Base-by-base conservation (phyloP, 306 rosid species). In the Quercus cerris region DNA sequence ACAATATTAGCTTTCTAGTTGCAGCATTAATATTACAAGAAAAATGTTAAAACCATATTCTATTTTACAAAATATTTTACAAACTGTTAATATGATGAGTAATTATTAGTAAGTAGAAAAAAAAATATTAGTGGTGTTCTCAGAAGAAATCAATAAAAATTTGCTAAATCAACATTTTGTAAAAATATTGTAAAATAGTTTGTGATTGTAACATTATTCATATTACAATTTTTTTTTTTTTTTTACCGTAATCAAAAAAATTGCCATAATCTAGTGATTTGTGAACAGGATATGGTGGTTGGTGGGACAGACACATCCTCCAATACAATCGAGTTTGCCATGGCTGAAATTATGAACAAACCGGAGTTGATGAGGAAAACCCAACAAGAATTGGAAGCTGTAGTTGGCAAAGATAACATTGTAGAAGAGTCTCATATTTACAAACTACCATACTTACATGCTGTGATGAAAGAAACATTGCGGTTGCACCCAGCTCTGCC, bases 221-320 rank as follows among this genome's bases (percentile, higher is more conserved):
- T 35, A 35, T 35, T 35, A 6, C n/a, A 49, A 49, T n/a, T n/a
- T n/a, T n/a, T n/a, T n/a, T n/a, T n/a, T n/a, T n/a, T n/a, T n/a
- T n/a, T n/a, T n/a, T n/a, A n/a, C n/a, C n/a, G n/a, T n/a, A n/a
- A n/a, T n/a, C n/a, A n/a, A n/a, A n/a, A n/a, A n/a, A n/a, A n/a
- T n/a, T 49, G 10, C 46, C 54, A 10, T 49, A 49, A 49, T 49
- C 54, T 49, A 10, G 54, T 49, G 54, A 49, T 49, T 13, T 67
- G n/a, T 3, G 1, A 6, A 70, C 87, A 89, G 97, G 94, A 93
- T 23, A 93, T 93, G 94, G 86, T 91, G 14, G 87, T 88, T 1
- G 97, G 97, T 0, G 97, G 94, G 81, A 81, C 79, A 0, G 91
- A 93, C 54, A 93, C 97, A 17, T 84, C 97, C 5, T 78, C 97